Base-by-base conservation (phyloP, 768 basidiomycete genomes). In the Russula brevipes region DNA sequence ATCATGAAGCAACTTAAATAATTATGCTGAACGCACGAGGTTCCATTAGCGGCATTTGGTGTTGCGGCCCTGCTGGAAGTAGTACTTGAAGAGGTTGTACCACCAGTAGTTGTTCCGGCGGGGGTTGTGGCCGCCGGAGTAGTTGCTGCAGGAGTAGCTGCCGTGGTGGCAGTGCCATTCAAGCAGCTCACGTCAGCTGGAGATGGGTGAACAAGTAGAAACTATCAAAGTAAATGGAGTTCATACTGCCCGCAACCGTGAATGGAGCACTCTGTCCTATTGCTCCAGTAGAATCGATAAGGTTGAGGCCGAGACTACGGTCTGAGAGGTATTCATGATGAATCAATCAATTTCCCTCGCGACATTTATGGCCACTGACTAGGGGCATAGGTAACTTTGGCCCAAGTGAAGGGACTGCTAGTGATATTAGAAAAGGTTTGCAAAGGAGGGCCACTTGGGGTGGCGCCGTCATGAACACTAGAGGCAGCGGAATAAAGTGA, bases 231-330 rank as follows among this genome's bases (percentile, higher is more conserved):
- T 42, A 38, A n/a, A 19, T 5, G 7, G 24, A 24, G 11, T 12
- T 33, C 46, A 31, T 47, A 51, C 59, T 19, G 47, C 85, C 79
- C 7, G 74, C 0, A 65, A 89, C 70, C 16, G 72, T 76, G 77
- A 90, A 79, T 2, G 82, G 38, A 6, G 80, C 88, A 2, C 80
- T 74, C 68, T 85, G 85, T 0, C 72, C 77, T 53, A 71, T 31
- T 0, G 24, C 0, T 69, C 92, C 91, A 38, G 75, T 81, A 59
- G 60, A 72, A 69, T 94, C 92, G 70, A 80, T 81, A 65, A 94
- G 63, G 12, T 75, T 78, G 35, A 92, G 71, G 56, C 82, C 85
- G 60, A 92, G 72, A 45, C 67, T 71, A 4, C 79, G 81, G n/a
- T 77, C 86, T 84, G 61, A 0, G 47, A 1, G 55, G 19, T 14